Percentiles rank a stretch among this genome's conserved stretches.
These are phyloP conservation scores for Saccharomyces paradoxus DNA, from an alignment of 805 yeast species.

Conservation along the genomic window DNA sequence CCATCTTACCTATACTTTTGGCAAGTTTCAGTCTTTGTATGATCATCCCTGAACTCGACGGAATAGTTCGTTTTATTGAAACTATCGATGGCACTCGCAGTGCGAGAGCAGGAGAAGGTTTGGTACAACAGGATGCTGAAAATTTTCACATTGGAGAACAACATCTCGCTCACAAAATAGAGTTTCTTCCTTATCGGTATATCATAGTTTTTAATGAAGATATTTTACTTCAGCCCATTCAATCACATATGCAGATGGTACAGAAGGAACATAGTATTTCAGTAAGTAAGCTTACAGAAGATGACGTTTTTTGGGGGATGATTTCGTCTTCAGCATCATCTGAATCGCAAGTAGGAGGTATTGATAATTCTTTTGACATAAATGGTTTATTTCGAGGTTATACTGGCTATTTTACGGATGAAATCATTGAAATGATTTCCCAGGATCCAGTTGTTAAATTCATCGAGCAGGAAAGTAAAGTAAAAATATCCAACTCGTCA, in stretches of 20 bases:
- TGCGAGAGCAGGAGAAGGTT: background rate
- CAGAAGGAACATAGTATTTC: background rate
- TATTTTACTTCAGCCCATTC: background rate
- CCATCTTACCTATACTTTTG: background rate
- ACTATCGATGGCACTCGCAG: background rate
- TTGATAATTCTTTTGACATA: slow-evolving; percentile 53
- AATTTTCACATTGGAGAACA: background rate
- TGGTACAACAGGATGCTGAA: background rate
- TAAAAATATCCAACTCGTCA: slow-evolving; percentile 52
- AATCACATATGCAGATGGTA: background rate
- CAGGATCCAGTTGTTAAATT: slow-evolving; percentile 54
- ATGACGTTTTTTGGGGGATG: slow-evolving; percentile 10
- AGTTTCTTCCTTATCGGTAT: background rate
- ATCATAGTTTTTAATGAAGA: background rate
- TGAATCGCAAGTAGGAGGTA: slow-evolving; percentile 39
- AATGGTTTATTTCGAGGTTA: slow-evolving; percentile 62
- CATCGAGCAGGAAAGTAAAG: slow-evolving; percentile 71
- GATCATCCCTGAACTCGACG: background rate
- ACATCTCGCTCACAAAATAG: background rate
- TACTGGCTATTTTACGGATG: slow-evolving; percentile 73
- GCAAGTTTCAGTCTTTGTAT: background rate
- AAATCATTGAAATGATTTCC: slow-evolving; percentile 65
- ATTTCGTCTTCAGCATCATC: slow-evolving; percentile 5
- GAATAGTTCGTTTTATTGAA: background rate
- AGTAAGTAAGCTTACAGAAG: background rate